A percentile compares a stretch with the other conserved stretches of the same genome.
phyloP scores from a whole-genome alignment of 1,284 basidiomycete species.

The Puccinia triticina region DNA sequence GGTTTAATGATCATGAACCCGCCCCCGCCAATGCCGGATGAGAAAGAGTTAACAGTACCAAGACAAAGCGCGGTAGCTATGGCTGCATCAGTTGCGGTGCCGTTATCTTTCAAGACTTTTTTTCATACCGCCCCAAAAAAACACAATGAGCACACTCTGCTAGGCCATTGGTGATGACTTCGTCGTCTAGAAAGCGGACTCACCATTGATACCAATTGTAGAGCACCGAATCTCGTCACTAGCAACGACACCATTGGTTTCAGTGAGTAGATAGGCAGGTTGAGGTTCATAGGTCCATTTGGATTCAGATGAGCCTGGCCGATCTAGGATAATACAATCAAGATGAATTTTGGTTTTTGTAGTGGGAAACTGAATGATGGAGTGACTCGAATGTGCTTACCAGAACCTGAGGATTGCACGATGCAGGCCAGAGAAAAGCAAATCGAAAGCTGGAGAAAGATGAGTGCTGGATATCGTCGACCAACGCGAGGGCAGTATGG shows the following conservation, averaged over 20 bases:
- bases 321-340: background rate
- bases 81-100: constrained; percentile 86
- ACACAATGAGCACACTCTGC: constrained; percentile 1
- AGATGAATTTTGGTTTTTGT: background rate
- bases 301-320: background rate
- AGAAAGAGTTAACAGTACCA: constrained; percentile 86
- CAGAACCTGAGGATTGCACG: too few species aligned
- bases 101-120: constrained; percentile 67
- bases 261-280: constrained; percentile 73
- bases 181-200: constrained; percentile 61
- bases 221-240: constrained; percentile 82
- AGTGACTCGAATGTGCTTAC: too few species aligned
- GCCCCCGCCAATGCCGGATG: constrained; percentile 80
- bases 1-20: constrained; percentile 87
- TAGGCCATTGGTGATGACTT: background rate
- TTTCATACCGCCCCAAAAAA: background rate
- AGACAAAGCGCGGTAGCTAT: constrained; percentile 77
- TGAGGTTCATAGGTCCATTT: background rate
- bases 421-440: too few species aligned
- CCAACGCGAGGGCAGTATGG: too few species aligned
- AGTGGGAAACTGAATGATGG: too few species aligned
- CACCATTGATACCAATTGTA: constrained; percentile 73
- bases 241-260: constrained; percentile 78
- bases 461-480: too few species aligned
- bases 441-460: too few species aligned